Base-by-base conservation (phyloP, 2,329 filamentous ascomycete species). In the Paecilomyces dactylethromorphus region DNA sequence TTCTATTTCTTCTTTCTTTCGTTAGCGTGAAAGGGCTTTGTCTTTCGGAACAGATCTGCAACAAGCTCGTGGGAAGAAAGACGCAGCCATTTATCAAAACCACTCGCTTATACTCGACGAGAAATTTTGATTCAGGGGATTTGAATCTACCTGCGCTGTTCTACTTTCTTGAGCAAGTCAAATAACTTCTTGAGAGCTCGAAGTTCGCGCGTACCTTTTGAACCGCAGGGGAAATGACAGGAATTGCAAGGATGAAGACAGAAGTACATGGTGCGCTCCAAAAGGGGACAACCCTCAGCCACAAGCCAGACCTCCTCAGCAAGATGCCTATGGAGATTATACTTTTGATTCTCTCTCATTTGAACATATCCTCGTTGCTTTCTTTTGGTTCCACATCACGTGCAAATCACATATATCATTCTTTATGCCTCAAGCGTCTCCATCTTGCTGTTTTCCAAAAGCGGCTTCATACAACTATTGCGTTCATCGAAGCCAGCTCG, bases 401-500 rank as follows among this genome's bases (percentile, higher is more conserved):
- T 18, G 50, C 60, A 15, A 69, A 71, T 54, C 64, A 68, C 50
- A 54, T 55, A 32, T 68, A 66, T n/a, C 69, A 73, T 35, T 63
- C 61, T 11, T 60, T 68, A 13, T 69, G 68, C 31, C 61, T 74
- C 49, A 65, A 63, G 35, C 61, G 64, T 18, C 65, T 74, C 10
- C 68, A 71, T 33, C 53, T 74, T 15, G 71, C 68, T 4, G 63
- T 74, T 7, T 70, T 75, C 22, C 69, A 70, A 45, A 71, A 68
- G 51, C 65, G 67, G 15, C 56, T 71, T 8, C 69, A 75, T 57
- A 68, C 70, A 3, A 60, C 66, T 11, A 65, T 74, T 18, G 68
- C 72, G 21, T 67, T 70, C 18, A 63, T 72, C 39, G 67, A 68
- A 39, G 66, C 66, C 12, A 62, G 63, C 29, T 65, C 61, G 11